Evolutionary conservation across 2,329 filamentous ascomycete genomes (phyloP), one percentile per base, ranked within the genome.

Genomic region (Epichloe uncinata): DNA sequence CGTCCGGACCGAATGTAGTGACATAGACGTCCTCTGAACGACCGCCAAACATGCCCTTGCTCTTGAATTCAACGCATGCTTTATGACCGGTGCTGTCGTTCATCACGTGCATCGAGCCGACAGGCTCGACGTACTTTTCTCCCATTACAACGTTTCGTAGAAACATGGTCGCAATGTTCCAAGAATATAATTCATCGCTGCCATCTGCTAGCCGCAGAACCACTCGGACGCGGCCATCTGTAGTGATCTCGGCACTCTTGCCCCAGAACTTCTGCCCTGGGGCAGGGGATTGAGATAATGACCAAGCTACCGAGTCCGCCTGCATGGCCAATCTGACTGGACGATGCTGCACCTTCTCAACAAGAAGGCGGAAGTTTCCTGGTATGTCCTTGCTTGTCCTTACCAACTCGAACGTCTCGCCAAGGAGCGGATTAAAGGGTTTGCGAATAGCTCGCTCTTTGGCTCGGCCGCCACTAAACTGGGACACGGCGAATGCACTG

Each of bases 251-350:
- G 3, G 88, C 88, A 49, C 85, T 91, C 71, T 97, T 97, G 50
- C 93, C 93, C 93, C 93, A 97, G 71, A 98, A 98, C 63, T 97
- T 97, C 63, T 98, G 91, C 20, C 85, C 84, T 0, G 93, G 93
- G 50, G 85, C 83, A 0, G 93, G 87, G 4, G 85, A 87, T 63
- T 97, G 93, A 1, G 87, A 77, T 54, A 95, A 83, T 2, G 85
- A 88, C 93, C 93, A 98, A 51, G 78, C 73, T 38, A 81, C 77
- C 38, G 86, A 81, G 64, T 98, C 93, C 4, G 91, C 93, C 65
- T 97, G 90, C 71, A 90, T 91, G 5, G 93, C 93, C 60, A 97
- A 80, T 54, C 90, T 82, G 13, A 98, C 87, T 0, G 93, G 93
- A 4, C 93, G 84, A 65, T 98, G 93, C 15, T 82, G 85, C 7